These are phyloP conservation scores for Crepidotus sp. DNA, from an alignment of 1,284 basidiomycete genomes.

Conservation along the genomic window DNA sequence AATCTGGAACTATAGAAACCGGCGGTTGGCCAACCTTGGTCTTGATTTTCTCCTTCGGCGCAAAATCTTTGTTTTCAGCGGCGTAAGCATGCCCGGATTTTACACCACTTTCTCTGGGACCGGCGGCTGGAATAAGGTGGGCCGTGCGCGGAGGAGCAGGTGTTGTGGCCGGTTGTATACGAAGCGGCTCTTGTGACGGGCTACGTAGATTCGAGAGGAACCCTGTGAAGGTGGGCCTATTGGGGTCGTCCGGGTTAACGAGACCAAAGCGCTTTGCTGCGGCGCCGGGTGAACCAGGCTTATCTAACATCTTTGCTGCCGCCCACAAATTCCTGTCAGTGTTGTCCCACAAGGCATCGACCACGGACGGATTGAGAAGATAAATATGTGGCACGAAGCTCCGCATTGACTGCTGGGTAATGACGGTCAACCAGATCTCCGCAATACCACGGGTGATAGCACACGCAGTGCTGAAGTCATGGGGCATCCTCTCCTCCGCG, in stretches of 20 bases:
- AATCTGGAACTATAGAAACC: background rate
- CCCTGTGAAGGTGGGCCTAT: constrained; percentile 3
- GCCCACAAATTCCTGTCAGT: constrained; percentile 6
- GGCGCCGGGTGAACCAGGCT: background rate
- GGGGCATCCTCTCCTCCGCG: background rate
- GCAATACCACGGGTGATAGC: background rate
- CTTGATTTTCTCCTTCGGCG: constrained; percentile 8
- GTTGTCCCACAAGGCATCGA: constrained; percentile 3
- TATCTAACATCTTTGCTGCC: background rate
- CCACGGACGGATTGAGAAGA: background rate
- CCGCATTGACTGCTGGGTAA: background rate
- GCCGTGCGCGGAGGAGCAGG: background rate
- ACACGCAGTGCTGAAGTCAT: constrained; percentile 1
- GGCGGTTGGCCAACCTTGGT: background rate
- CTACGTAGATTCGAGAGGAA: background rate
- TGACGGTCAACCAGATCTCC: background rate
- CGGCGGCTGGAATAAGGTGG: background rate
- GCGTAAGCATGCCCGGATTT: constrained; percentile 6
- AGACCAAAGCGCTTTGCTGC: constrained; percentile 13
- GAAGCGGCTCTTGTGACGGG: background rate
- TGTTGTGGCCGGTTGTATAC: background rate
- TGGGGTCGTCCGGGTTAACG: constrained; percentile 8
- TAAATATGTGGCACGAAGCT: background rate
- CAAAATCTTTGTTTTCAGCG: background rate
- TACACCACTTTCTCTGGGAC: constrained; percentile 1